phyloP scores from a whole-genome alignment of 2,329 filamentous ascomycete genomes.

The Rugonectria rugulosa region DNA sequence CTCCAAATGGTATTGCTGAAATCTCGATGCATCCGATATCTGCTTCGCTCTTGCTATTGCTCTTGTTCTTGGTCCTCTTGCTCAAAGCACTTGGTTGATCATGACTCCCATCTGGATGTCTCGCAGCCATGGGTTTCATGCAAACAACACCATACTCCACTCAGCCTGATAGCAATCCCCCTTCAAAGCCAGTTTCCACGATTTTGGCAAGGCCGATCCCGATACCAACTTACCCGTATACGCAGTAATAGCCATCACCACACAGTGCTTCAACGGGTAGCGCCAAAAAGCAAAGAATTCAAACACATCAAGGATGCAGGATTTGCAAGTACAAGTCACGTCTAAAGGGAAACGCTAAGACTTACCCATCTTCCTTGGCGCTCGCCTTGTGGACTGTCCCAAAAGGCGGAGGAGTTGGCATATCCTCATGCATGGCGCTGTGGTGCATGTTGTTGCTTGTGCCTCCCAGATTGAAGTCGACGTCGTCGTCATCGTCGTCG shows the following conservation, averaged over 20 bases:
- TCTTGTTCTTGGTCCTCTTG: conserved; percentile 32
- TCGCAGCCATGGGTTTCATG: conserved; percentile 31
- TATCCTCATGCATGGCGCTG: conserved; percentile 39
- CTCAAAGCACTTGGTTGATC: conserved; percentile 31
- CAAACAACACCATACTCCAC: conserved; percentile 34
- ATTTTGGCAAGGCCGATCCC: conserved; percentile 30
- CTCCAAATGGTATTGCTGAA: conserved; percentile 27
- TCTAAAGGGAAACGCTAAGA: conserved; percentile 32
- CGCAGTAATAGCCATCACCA: conserved; percentile 28
- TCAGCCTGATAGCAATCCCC: conserved; percentile 39
- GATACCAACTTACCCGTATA: conserved; percentile 31
- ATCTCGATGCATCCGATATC: conserved; percentile 32
- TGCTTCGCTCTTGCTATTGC: conserved; percentile 32
- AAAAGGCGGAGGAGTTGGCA: conserved; percentile 43
- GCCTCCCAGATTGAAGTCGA: conserved; percentile 64
- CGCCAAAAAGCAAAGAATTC: conserved; percentile 10
- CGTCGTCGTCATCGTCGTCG: conserved; percentile 65
- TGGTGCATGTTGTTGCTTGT: conserved; percentile 42
- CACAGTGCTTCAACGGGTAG: conserved; percentile 24
- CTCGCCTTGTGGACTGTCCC: conserved; percentile 63
- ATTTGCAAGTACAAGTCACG: conserved; percentile 35
- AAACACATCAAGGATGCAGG: conserved; percentile 16
- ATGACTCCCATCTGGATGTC: conserved; percentile 34
- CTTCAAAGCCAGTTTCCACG: conserved; percentile 39
- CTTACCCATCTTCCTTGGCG: conserved; percentile 63